phyloP scores from a whole-genome alignment of 2,329 filamentous ascomycete genomes.

The Coniochaeta prunicola region DNA sequence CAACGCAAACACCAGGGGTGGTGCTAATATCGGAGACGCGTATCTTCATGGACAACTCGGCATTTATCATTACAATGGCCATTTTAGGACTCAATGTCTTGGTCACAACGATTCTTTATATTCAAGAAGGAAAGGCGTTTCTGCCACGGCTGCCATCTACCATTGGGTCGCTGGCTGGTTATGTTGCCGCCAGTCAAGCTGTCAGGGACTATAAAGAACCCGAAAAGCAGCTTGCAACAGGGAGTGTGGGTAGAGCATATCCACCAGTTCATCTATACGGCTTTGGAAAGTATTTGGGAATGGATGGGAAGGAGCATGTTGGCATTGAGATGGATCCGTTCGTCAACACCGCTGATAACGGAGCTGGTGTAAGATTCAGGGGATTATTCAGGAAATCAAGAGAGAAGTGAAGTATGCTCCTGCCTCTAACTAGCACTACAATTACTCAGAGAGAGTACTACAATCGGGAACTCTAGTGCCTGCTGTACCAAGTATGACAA shows the following conservation, averaged over 20 bases:
- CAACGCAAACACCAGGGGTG: constrained; percentile 9
- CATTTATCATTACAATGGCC: constrained; percentile 35
- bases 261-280: constrained; percentile 26
- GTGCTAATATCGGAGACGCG: constrained; percentile 21
- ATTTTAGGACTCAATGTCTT: constrained; percentile 37
- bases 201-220: constrained; percentile 23
- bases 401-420: not conserved
- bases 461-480: not conserved
- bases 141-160: constrained; percentile 45
- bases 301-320: constrained; percentile 36
- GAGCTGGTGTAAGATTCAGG: not conserved
- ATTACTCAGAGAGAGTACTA: no score
- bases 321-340: constrained; percentile 44
- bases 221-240: not conserved
- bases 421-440: not conserved
- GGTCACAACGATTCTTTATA: constrained; percentile 35
- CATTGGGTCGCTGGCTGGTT: constrained; percentile 37
- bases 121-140: constrained; percentile 28
- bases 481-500: not conserved
- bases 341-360: constrained; percentile 21
- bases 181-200: constrained; percentile 38
- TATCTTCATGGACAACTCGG: constrained; percentile 39
- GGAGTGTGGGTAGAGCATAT: not conserved
- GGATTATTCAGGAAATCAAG: not conserved
- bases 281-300: constrained; percentile 42